Percentiles rank a stretch among this genome's conserved stretches.
Conservation (phyloP, 139 green algal species). For the Zygnema circumcarinatum region DNA sequence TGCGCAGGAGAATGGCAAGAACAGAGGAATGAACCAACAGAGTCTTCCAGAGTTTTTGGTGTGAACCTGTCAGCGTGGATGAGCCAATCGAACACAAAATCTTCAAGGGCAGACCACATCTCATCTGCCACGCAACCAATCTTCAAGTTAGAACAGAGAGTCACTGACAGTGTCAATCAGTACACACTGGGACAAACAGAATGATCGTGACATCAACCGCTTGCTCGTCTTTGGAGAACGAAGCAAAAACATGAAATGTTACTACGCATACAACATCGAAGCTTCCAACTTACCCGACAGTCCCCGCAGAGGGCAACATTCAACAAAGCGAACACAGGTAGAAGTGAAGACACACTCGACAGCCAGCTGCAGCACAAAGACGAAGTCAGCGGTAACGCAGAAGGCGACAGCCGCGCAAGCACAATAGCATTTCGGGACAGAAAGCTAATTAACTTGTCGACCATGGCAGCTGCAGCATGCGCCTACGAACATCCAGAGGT, state of each 20-base stretch:
- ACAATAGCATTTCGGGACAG: background rate
- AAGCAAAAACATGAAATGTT: no score
- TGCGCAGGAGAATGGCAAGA: no score
- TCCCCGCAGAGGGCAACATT: slow-evolving; percentile 28
- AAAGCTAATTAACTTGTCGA: background rate
- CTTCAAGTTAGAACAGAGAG: no score
- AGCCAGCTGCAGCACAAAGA: slow-evolving; percentile 16
- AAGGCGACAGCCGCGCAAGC: background rate
- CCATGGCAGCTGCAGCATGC: background rate
- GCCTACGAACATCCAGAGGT: background rate
- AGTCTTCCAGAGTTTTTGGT: no score
- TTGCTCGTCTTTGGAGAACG: no score
- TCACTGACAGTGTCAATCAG: no score
- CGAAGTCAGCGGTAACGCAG: no score
- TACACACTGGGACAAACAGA: no score
- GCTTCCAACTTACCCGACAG: slow-evolving; percentile 28
- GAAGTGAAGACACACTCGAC: slow-evolving; percentile 60
- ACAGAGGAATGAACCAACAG: no score
- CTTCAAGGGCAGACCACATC: slow-evolving; percentile 43
- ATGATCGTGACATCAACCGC: no score
- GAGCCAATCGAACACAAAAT: slow-evolving; percentile 56
- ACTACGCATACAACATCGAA: no score
- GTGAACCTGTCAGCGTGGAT: slow-evolving; percentile 44
- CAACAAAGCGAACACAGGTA: slow-evolving; percentile 40
- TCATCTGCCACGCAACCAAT: slow-evolving; percentile 23